Conservation (phyloP, 2,329 filamentous ascomycete genomes). For the Diplodia sapinea region DNA sequence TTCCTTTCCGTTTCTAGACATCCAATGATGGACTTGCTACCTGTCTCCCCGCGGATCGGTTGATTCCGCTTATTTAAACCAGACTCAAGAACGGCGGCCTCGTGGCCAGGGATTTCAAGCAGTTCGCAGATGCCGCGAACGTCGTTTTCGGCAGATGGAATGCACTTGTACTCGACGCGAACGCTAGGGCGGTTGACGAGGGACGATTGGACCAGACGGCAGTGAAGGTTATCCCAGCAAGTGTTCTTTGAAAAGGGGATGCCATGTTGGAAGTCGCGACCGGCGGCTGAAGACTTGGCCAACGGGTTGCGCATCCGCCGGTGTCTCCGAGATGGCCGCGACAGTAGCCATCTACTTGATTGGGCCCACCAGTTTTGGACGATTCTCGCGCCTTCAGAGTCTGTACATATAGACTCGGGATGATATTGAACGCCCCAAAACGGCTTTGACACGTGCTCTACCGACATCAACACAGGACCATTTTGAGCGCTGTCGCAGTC, state of each 20-base stretch:
- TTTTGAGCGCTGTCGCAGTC: constrained; percentile 54
- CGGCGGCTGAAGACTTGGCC: not conserved
- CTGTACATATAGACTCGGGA: constrained; percentile 86
- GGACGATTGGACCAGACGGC: not conserved
- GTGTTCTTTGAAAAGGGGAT: not conserved
- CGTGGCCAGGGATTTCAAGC: constrained; percentile 42
- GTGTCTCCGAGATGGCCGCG: not conserved
- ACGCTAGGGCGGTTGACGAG: constrained; percentile 4
- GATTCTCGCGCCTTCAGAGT: constrained; percentile 66
- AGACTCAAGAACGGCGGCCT: constrained; percentile 57
- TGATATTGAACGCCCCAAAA: constrained; percentile 92
- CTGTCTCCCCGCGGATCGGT: constrained; percentile 56
- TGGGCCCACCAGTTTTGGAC: constrained; percentile 77
- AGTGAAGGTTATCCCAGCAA: not conserved
- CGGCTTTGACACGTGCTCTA: constrained; percentile 69
- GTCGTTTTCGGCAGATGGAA: not conserved
- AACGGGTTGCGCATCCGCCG: not conserved
- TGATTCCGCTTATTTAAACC: constrained; percentile 38
- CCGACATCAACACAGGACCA: constrained; percentile 75
- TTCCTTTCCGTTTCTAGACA: constrained; percentile 61
- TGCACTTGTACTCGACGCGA: not conserved
- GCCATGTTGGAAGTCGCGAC: not conserved
- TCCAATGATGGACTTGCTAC: constrained; percentile 76
- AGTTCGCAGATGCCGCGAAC: constrained; percentile 39
- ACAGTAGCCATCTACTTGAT: constrained; percentile 65